phyloP scores from a whole-genome alignment of 2,329 filamentous ascomycete genomes.

The Colletotrichum sansevieriae region DNA sequence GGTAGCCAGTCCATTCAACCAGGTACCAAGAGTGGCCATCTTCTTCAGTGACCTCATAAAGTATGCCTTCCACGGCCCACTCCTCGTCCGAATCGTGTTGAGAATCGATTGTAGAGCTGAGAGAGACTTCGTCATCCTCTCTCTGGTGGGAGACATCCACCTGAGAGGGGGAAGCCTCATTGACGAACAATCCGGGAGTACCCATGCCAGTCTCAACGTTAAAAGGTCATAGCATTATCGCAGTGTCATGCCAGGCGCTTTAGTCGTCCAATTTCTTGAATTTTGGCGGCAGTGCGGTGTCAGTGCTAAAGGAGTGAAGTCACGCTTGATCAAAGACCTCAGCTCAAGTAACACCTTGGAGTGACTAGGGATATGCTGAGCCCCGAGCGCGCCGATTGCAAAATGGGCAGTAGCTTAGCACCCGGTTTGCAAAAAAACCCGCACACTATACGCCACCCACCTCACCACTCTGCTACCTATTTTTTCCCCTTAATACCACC shows the following conservation, averaged over 20 bases:
- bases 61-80: slow-evolving; percentile 64
- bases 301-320: too few species aligned
- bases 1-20: slow-evolving; percentile 54
- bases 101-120: slow-evolving; percentile 52
- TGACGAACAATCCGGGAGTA: slow-evolving; percentile 28
- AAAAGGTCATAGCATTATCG: slow-evolving; percentile 11
- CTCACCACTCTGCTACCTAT: too few species aligned
- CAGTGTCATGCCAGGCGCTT: not conserved
- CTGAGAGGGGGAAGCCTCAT: not conserved
- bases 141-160: slow-evolving; percentile 29
- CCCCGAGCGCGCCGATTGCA: not conserved
- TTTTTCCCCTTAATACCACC: too few species aligned
- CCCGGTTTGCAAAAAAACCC: too few species aligned
- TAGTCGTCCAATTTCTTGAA: not conserved
- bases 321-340: too few species aligned
- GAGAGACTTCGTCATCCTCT: slow-evolving; percentile 48
- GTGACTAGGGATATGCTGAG: too few species aligned
- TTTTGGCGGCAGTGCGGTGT: not conserved
- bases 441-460: too few species aligned
- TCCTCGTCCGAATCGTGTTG: slow-evolving; percentile 56
- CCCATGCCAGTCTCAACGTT: slow-evolving; percentile 15
- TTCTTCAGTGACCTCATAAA: slow-evolving; percentile 33
- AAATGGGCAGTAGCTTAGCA: not conserved
- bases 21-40: slow-evolving; percentile 49
- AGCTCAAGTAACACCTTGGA: too few species aligned